Base-by-base conservation (phyloP, 345 rosid genomes). In the Corchorus capsularis region DNA sequence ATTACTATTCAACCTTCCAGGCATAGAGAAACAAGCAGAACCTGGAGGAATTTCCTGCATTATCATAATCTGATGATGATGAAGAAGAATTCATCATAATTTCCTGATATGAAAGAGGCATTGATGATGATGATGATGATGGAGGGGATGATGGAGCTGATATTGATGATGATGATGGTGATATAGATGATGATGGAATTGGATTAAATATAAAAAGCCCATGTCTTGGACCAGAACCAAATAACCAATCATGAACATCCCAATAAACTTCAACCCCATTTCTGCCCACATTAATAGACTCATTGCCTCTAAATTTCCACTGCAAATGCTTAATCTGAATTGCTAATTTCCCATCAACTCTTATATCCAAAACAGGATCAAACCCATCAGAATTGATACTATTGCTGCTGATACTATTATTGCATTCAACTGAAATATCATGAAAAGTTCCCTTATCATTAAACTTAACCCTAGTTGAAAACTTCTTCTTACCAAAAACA, bases 261-360 rank as follows among this genome's bases (percentile, higher is more conserved):
- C 91, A 88, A 12, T 66, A 88, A 57, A 88, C 82, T 55, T 84
- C 86, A 0, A 88, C 80, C 52, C 80, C 78, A n/a, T 57, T 80
- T 68, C 77, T 79, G 41, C 83, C 72, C 17, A 83, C 75, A 47
- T 62, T 41, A 2, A 88, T 76, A 3, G 83, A 79, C 74, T 78
- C 84, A 59, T 85, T 89, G 20, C 92, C 92, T 77, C 92, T 87
- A 20, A 89, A 85, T 63, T 89, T 87, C 90, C 92, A 85, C 6
- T 85, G 92, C 13, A 89, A 86, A 70, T 84, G 90, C 74, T 85
- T 87, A 34, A 86, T 81, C 50, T 74, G 84, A 65, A 85, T 70
- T 1, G 80, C 88, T 46, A 72, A 10, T 64, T 83, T 64, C 61
- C 89, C 87, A 79, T 89, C 90, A 7, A 85, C 82, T n/a, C 76